These are phyloP conservation scores for Fimicolochytrium jonesii DNA, from an alignment of 192 early-diverging fungal genomes.

Conservation along the genomic window DNA sequence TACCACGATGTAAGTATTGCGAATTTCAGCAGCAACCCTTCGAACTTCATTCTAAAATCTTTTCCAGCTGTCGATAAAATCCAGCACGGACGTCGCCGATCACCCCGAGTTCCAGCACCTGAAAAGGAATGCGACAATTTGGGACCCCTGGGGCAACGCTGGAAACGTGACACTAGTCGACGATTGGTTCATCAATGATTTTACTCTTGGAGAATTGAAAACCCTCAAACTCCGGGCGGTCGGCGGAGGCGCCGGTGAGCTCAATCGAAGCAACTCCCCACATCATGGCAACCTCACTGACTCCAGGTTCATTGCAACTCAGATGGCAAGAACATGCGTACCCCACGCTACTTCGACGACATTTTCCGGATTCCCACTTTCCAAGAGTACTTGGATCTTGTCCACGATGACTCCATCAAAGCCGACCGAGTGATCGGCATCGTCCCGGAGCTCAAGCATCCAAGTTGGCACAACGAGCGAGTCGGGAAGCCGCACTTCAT, in stretches of 20 bases:
- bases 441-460: constrained; percentile 10
- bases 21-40: neutral
- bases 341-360: constrained; percentile 7
- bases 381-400: constrained; percentile 7
- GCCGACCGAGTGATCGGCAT: neutral
- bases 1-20: constrained; percentile 10
- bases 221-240: constrained; percentile 3
- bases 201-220: neutral
- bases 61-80: neutral
- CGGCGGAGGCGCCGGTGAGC: neutral
- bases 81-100: neutral
- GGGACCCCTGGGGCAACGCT: neutral
- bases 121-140: constrained; percentile 4
- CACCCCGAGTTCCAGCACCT: constrained; percentile 7
- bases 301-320: too few species aligned
- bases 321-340: neutral
- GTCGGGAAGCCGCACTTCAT: neutral
- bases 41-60: neutral
- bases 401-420: neutral
- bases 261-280: too few species aligned
- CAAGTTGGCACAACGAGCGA: constrained; percentile 1
- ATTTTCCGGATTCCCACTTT: constrained; percentile 13
- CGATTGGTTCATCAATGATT: constrained; percentile 16
- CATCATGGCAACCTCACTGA: too few species aligned
- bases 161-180: constrained; percentile 8